These are phyloP conservation scores for Starmerella etchellsii DNA, from an alignment of 805 yeast genomes.

Conservation along the genomic window DNA sequence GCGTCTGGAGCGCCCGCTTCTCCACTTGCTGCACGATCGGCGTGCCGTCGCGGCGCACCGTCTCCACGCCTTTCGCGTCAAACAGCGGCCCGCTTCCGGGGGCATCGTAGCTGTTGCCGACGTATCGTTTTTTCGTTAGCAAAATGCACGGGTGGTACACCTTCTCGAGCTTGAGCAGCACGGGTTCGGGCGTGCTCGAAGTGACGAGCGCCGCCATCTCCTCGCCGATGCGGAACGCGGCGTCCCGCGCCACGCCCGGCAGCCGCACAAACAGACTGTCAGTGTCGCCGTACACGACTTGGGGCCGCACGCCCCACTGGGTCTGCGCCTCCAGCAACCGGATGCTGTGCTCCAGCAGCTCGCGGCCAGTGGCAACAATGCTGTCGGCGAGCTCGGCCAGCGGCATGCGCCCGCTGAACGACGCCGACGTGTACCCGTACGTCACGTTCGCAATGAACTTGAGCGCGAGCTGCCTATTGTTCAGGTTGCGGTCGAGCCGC, in stretches of 20 bases:
- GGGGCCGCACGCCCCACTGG: slow-evolving; percentile 57
- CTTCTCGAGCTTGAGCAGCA: slow-evolving; percentile 77
- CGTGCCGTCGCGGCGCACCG: slow-evolving; percentile 86
- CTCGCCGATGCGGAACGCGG: slow-evolving; percentile 66
- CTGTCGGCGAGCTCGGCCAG: slow-evolving; percentile 91
- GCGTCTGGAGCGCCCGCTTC: slow-evolving; percentile 49
- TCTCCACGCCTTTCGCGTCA: slow-evolving; percentile 95
- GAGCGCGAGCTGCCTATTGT: slow-evolving; percentile 72
- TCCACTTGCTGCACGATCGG: slow-evolving; percentile 81
- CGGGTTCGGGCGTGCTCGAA: slow-evolving; percentile 59
- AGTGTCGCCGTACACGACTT: slow-evolving; percentile 94
- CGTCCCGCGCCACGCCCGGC: slow-evolving; percentile 64
- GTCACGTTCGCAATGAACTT: slow-evolving; percentile 90
- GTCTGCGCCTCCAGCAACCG: slow-evolving; percentile 44
- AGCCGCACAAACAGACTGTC: slow-evolving; percentile 84
- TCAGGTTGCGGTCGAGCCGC: slow-evolving; percentile 37
- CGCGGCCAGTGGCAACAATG: slow-evolving; percentile 83
- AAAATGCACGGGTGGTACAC: slow-evolving; percentile 80
- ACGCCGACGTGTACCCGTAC: slow-evolving; percentile 89
- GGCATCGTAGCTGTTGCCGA: slow-evolving; percentile 66
- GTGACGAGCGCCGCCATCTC: slow-evolving; percentile 58
- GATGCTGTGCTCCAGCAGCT: slow-evolving; percentile 61
- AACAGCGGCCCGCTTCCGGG: slow-evolving; percentile 44
- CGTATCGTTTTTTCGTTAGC: slow-evolving; percentile 79
- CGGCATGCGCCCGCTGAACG: slow-evolving; percentile 95